Conservation (phyloP, 2,329 filamentous ascomycete genomes). For the Aureobasidium melanogenum region DNA sequence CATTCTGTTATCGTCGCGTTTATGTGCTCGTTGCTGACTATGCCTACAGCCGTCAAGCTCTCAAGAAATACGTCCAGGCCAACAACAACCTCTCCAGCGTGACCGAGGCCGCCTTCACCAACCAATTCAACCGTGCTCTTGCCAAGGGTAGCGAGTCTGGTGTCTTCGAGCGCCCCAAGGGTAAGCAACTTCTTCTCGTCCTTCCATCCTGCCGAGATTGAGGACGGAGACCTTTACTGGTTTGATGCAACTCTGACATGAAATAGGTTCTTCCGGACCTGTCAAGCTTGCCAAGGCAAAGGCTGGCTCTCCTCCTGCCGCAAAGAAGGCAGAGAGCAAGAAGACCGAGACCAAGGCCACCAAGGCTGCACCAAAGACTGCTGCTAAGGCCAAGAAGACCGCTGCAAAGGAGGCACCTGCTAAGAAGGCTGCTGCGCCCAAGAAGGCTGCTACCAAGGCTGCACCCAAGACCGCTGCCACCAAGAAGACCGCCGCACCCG, state of each 20-base stretch:
- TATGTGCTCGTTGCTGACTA: slow-evolving; percentile 25
- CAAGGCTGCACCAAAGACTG: slow-evolving; percentile 37
- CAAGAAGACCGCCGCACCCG: slow-evolving; percentile 24
- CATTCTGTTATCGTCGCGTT: slow-evolving; percentile 22
- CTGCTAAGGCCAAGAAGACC: slow-evolving; percentile 31
- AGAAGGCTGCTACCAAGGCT: slow-evolving; percentile 23
- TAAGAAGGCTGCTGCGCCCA: slow-evolving; percentile 20
- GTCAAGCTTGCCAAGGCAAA: slow-evolving; percentile 61
- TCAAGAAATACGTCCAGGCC: slow-evolving; percentile 66
- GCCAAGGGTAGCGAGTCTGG: slow-evolving; percentile 77
- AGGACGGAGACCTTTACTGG: too few species aligned
- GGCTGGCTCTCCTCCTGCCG: slow-evolving; percentile 20
- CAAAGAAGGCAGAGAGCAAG: slow-evolving; percentile 25
- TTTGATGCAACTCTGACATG: slow-evolving; percentile 19
- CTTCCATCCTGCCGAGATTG: neutral
- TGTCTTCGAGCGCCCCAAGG: slow-evolving; percentile 83
- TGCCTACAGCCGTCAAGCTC: slow-evolving; percentile 52
- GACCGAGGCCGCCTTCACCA: slow-evolving; percentile 52
- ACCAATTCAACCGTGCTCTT: slow-evolving; percentile 79
- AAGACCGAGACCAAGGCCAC: slow-evolving; percentile 29
- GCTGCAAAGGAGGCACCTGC: slow-evolving; percentile 30
- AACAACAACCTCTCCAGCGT: slow-evolving; percentile 56
- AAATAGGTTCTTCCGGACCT: slow-evolving; percentile 67
- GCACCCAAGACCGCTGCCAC: slow-evolving; percentile 25
- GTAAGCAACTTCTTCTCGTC: slow-evolving; percentile 41